Base-by-base conservation (phyloP, 441 rosid species). In the Populus trichocarpa region DNA sequence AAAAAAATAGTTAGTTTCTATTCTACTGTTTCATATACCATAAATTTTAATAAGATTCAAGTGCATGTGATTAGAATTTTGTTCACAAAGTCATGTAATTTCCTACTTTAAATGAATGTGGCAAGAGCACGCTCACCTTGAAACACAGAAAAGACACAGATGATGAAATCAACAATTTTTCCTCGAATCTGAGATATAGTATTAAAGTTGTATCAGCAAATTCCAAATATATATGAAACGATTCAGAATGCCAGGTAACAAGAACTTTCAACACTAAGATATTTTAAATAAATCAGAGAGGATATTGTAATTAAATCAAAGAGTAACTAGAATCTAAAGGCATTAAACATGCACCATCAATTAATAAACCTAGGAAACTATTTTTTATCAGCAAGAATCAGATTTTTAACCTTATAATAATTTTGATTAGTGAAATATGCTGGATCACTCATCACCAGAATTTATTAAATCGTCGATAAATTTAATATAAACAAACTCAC, bases 81-180 rank as follows among this genome's bases (percentile, higher is more conserved):
- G 64, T 71, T 59, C 26, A 72, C 72, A 42, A 11, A 72, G 64
- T 67, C 57, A 36, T 25, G 74, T 28, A 25, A 33, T 22, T 68
- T 46, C 20, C 40, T n/a, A n/a, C 10, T 22, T 67, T 64, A 68
- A 18, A 71, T 73, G 25, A 74, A 66, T 23, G 57, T 61, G 77
- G 14, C 42, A 74, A 71, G 77, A 76, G 2, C 66, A 18, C 23
- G 12, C 65, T 64, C 87, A 95, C 99, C 98, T 86, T 89, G 97
- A 83, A 93, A 95, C 57, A 95, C 92, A 57, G 90, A 72, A 76
- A 90, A 93, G 71, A 87, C 93, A 0, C 92, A 93, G 82, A 86
- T 86, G 71, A 95, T 84, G 88, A 95, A 95, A 79, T 86, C 81
- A 36, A 90, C 91, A 26, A 93, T 90, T 86, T 87, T 91, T 77